Evolutionary conservation across 345 rosid genomes (phyloP).

Genomic region (Gossypium herbaceum): DNA sequence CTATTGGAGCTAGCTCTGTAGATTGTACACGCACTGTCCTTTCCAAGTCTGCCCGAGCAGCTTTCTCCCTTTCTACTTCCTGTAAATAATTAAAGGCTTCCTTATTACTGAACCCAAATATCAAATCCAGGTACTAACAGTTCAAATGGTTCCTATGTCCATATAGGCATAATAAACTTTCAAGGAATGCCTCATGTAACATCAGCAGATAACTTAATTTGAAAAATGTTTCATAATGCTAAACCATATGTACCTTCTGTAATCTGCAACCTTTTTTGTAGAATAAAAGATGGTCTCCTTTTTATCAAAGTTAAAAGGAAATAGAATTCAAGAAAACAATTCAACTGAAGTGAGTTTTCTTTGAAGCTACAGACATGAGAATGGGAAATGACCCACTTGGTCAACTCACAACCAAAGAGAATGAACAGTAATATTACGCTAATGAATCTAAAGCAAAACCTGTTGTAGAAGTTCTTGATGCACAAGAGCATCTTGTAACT

Average conservation of each 20-base stretch:
- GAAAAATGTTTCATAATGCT: background rate
- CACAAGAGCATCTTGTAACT: conserved; percentile 73
- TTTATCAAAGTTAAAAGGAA: background rate
- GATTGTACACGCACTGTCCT: conserved; percentile 52
- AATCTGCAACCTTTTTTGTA: background rate
- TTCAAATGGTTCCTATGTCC: background rate
- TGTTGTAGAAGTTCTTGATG: conserved; percentile 78
- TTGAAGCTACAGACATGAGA: background rate
- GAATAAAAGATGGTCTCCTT: background rate
- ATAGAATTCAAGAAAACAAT: background rate
- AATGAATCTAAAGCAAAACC: conserved; percentile 39
- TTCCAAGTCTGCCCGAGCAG: conserved; percentile 82
- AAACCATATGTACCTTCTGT: background rate
- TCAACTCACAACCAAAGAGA: background rate
- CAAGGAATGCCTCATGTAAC: background rate
- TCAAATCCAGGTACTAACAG: background rate
- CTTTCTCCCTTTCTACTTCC: conserved; percentile 92
- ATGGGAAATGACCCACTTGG: background rate
- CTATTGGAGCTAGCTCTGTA: conserved; percentile 49
- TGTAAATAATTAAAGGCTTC: conserved; percentile 25
- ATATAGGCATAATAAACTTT: background rate
- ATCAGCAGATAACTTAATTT: background rate
- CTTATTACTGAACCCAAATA: background rate
- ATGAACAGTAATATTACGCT: background rate
- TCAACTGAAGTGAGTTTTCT: background rate